Evolutionary conservation across 2,329 filamentous ascomycete species (phyloP).

Genomic region (Scedosporium boydii): DNA sequence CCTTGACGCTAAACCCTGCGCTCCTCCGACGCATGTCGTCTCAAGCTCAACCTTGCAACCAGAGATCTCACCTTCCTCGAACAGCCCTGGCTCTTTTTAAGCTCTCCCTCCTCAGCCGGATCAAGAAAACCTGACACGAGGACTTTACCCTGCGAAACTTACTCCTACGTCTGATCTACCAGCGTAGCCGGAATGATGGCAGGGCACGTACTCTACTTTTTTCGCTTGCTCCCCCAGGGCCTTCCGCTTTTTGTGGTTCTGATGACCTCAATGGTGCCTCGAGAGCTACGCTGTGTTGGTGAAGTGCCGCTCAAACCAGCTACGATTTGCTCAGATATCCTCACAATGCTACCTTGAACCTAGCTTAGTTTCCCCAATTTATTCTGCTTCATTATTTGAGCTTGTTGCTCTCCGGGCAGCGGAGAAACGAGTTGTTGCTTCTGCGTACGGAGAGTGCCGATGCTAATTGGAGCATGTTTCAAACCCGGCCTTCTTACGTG

Average conservation of each 20-base stretch:
- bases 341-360: not conserved
- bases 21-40: not conserved
- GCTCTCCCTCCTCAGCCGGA: not conserved
- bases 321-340: not conserved
- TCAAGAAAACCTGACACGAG: not conserved
- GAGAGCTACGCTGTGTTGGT: not conserved
- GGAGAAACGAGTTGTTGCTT: not conserved
- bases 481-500: not conserved
- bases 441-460: not conserved
- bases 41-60: slow-evolving; percentile 1
- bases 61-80: not conserved
- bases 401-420: not conserved
- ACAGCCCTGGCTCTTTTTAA: not conserved
- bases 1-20: slow-evolving; percentile 1
- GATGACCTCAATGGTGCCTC: not conserved
- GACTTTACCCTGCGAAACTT: not conserved
- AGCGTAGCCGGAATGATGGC: not conserved
- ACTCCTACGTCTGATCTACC: slow-evolving; percentile 6
- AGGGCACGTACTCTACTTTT: not conserved
- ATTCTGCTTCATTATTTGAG: not conserved
- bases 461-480: not conserved
- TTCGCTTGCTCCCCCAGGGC: not conserved
- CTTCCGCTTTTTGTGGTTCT: not conserved
- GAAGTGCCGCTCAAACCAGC: not conserved
- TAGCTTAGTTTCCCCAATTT: not conserved